Conservation (phyloP, 2,329 filamentous ascomycete genomes). For the Ilyonectria mors-panacis region DNA sequence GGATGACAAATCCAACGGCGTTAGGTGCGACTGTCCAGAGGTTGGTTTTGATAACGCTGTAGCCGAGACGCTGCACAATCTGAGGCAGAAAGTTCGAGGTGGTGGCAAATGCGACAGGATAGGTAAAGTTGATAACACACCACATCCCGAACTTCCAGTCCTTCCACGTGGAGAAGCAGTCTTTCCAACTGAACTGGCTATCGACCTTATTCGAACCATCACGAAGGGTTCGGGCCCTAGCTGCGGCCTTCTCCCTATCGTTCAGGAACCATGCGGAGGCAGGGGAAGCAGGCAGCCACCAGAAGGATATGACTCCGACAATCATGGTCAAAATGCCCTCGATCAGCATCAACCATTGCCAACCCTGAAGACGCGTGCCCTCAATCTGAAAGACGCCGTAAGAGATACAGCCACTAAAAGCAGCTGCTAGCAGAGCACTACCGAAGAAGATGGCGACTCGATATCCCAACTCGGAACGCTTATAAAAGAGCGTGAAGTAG, state of each 20-base stretch:
- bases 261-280: constrained; percentile 58
- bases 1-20: constrained; percentile 60
- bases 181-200: constrained; percentile 54
- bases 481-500: constrained; percentile 67
- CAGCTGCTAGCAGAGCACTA: constrained; percentile 74
- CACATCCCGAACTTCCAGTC: constrained; percentile 53
- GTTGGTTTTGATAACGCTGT: constrained; percentile 61
- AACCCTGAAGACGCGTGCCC: constrained; percentile 63
- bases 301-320: constrained; percentile 36
- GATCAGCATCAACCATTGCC: constrained; percentile 75
- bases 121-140: constrained; percentile 57
- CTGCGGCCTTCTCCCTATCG: constrained; percentile 58
- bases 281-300: constrained; percentile 49
- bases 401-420: constrained; percentile 74
- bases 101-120: constrained; percentile 60
- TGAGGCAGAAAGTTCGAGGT: constrained; percentile 60
- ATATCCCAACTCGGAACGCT: constrained; percentile 72
- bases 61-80: constrained; percentile 61
- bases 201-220: constrained; percentile 58
- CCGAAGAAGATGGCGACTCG: constrained; percentile 70
- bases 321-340: constrained; percentile 59
- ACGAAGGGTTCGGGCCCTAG: constrained; percentile 60
- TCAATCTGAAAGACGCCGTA: constrained; percentile 72
- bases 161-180: constrained; percentile 59
- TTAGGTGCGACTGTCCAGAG: constrained; percentile 65